A percentile compares a stretch with the other conserved stretches of the same genome.
These are phyloP conservation scores for Polyporus tsugae DNA, from an alignment of 1,284 basidiomycete genomes.

Conservation along the genomic window DNA sequence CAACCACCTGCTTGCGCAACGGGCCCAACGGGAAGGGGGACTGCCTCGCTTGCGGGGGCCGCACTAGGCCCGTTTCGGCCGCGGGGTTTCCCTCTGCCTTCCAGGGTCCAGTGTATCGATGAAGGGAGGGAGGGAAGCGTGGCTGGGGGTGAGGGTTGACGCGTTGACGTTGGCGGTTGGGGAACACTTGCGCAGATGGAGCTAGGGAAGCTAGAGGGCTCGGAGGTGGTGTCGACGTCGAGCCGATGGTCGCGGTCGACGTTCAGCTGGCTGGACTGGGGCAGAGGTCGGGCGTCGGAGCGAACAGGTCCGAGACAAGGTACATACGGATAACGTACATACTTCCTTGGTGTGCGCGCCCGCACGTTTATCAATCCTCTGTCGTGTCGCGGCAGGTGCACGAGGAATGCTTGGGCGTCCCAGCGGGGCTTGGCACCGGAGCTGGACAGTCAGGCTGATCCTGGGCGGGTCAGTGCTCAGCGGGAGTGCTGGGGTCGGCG, in stretches of 20 bases:
- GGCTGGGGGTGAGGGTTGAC: background rate
- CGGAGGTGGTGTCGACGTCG: background rate
- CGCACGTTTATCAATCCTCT: background rate
- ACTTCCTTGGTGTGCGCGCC: background rate
- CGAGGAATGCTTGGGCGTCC: background rate
- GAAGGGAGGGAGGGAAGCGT: background rate
- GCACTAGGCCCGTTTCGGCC: background rate
- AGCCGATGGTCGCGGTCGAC: background rate
- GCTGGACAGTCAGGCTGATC: too few species aligned
- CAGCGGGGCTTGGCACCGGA: background rate
- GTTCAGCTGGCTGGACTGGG: background rate
- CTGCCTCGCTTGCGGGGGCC: background rate
- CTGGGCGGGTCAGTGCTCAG: too few species aligned
- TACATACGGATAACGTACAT: background rate
- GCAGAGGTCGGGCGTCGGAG: background rate
- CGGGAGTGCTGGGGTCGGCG: background rate
- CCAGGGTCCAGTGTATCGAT: background rate
- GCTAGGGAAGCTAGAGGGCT: too few species aligned
- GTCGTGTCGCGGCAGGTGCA: background rate
- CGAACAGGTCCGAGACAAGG: background rate
- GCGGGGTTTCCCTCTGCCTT: background rate
- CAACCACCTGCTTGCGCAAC: background rate
- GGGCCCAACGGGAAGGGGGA: too few species aligned
- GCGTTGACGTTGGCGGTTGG: background rate
- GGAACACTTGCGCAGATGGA: too few species aligned